phyloP scores from a whole-genome alignment of 164 flowering plant species.

The Sedum album region DNA sequence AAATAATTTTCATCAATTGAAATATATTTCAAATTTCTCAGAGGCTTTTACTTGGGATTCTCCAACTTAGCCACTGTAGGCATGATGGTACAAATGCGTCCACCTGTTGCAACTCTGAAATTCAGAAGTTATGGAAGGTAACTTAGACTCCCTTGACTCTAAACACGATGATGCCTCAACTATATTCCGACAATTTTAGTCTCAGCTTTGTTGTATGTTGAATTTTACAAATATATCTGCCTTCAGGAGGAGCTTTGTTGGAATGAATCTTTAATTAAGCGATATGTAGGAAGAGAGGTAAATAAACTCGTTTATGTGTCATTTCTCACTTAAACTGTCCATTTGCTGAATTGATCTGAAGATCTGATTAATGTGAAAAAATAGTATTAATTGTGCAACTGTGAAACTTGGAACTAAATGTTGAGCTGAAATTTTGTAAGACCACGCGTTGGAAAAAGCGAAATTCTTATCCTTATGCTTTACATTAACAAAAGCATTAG shows the following conservation, averaged over 20 bases:
- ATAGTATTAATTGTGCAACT: background rate
- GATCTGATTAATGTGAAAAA: no score
- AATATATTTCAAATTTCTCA: constrained; percentile 21
- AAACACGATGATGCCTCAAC: background rate
- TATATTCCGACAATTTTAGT: no score
- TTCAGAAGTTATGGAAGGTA: constrained; percentile 55
- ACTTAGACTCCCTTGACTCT: background rate
- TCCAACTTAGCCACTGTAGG: constrained; percentile 20
- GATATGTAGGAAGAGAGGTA: constrained; percentile 88
- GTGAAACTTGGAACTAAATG: background rate
- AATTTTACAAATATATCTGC: constrained; percentile 10
- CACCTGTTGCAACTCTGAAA: constrained; percentile 13
- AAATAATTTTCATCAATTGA: background rate
- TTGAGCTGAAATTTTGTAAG: background rate
- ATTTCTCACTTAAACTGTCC: no score
- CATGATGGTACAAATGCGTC: constrained; percentile 16
- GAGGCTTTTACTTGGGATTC: constrained; percentile 47
- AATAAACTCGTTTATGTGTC: background rate
- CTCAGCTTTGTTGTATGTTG: background rate
- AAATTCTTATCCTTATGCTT: background rate
- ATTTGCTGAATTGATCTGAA: background rate
- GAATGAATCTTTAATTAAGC: constrained; percentile 56
- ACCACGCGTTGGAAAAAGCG: no score
- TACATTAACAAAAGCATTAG: background rate
- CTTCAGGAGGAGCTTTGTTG: constrained; percentile 78